Percentiles rank a stretch among this genome's conserved stretches.
Evolutionary conservation across 2,329 filamentous ascomycete species (phyloP).

Genomic region (Pyrenophora teres): DNA sequence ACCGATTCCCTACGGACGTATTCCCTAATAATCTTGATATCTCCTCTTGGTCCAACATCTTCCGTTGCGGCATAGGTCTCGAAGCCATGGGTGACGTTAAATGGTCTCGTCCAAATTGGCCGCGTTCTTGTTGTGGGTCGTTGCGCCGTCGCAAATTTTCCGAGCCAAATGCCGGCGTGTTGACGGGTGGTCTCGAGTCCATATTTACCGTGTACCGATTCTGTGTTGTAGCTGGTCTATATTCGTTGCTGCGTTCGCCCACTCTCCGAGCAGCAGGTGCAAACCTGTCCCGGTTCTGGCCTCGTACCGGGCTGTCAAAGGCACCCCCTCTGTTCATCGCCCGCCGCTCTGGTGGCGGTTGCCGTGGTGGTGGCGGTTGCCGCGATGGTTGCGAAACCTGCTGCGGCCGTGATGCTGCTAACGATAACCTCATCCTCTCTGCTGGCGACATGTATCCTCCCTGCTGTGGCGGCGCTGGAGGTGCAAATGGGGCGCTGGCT

Average conservation of each 20-base stretch:
- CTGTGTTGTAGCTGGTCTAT: conserved; percentile 15
- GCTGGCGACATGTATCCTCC: conserved; percentile 21
- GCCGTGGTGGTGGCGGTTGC: conserved; percentile 19
- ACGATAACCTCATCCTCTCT: conserved; percentile 22
- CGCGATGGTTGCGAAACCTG: conserved; percentile 14
- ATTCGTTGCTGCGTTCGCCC: conserved; percentile 5
- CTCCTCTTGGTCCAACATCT: conserved; percentile 36
- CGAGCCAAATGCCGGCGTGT: conserved; percentile 33
- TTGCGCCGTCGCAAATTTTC: conserved; percentile 35
- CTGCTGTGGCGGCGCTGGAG: conserved; percentile 17
- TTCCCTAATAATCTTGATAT: conserved; percentile 32
- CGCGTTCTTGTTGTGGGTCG: conserved; percentile 18
- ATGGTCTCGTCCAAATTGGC: conserved; percentile 1
- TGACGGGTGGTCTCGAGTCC: conserved; percentile 33
- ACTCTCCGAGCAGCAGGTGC: conserved; percentile 12
- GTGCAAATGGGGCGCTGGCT: conserved; percentile 19
- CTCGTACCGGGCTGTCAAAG: conserved; percentile 24
- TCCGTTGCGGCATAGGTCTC: conserved; percentile 19
- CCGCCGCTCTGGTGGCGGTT: conserved; percentile 19
- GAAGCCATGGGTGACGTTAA: conserved; percentile 1
- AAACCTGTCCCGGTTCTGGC: conserved; percentile 25
- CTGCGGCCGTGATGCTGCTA: conserved; percentile 11
- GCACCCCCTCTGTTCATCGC: conserved; percentile 17
- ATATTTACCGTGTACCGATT: conserved; percentile 39
- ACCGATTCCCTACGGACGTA: conserved; percentile 7